Conservation (phyloP, 2,329 filamentous ascomycete species). For the Colletotrichum tropicale region DNA sequence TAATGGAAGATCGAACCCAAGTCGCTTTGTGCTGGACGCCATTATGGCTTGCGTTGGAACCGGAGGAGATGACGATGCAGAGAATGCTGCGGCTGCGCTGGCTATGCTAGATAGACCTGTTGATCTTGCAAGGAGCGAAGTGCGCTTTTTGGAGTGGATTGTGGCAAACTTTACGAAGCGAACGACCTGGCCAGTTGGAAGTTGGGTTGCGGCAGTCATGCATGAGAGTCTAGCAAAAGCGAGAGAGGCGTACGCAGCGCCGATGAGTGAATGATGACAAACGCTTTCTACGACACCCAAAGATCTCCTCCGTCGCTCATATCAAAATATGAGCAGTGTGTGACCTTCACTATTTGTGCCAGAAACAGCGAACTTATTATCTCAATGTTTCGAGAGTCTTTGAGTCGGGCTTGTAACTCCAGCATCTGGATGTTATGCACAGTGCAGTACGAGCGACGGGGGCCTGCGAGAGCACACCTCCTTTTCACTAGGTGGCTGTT, state of each 20-base stretch:
- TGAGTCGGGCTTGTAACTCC: background rate
- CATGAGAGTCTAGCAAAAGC: background rate
- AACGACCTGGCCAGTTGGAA: constrained; percentile 3
- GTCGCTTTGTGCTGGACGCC: constrained; percentile 1
- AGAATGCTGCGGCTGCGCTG: background rate
- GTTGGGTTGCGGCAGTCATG: background rate
- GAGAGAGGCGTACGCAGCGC: background rate
- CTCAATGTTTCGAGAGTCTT: background rate
- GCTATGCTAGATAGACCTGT: background rate
- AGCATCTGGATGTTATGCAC: background rate
- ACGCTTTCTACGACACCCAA: background rate
- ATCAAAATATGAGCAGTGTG: background rate
- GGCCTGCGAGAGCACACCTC: background rate
- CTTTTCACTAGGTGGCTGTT: background rate
- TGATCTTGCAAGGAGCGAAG: background rate
- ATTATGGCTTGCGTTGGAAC: constrained; percentile 5
- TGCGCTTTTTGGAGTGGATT: constrained; percentile 1
- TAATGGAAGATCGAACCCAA: background rate
- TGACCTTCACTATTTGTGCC: background rate
- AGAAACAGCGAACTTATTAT: rapidly evolving
- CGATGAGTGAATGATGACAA: background rate
- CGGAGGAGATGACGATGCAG: background rate
- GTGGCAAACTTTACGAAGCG: constrained; percentile 1
- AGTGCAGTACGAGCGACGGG: background rate
- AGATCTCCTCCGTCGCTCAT: background rate